These are phyloP conservation scores for Sordariomycetes sp. DNA, from an alignment of 2,329 filamentous ascomycete species.

Conservation along the genomic window DNA sequence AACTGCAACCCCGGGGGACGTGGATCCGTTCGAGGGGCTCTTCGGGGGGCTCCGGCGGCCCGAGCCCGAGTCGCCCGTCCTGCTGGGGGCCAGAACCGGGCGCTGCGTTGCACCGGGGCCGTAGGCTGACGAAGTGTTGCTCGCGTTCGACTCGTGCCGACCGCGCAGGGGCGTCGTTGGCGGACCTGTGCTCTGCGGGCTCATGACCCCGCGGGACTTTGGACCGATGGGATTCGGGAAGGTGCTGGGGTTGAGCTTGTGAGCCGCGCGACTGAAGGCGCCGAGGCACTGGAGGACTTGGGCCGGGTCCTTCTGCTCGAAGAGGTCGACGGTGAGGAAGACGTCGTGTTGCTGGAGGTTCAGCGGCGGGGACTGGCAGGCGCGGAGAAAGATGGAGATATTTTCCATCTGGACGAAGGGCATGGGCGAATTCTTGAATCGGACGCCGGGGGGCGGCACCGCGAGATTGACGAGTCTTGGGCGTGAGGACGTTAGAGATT, in stretches of 20 bases:
- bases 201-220: slow-evolving; percentile 47
- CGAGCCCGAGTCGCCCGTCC: slow-evolving; percentile 41
- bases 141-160: slow-evolving; percentile 43
- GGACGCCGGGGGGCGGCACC: slow-evolving; percentile 65
- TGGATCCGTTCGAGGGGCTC: slow-evolving; percentile 36
- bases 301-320: slow-evolving; percentile 88
- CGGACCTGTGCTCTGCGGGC: slow-evolving; percentile 53
- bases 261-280: slow-evolving; percentile 82
- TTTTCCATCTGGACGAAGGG: slow-evolving; percentile 99
- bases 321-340: slow-evolving; percentile 94
- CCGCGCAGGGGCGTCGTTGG: slow-evolving; percentile 34
- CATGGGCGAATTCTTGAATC: slow-evolving; percentile 88
- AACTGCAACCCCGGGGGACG: slow-evolving; percentile 41
- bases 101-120: slow-evolving; percentile 19
- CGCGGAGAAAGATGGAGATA: slow-evolving; percentile 87
- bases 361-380: slow-evolving; percentile 75
- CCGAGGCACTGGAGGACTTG: slow-evolving; percentile 89
- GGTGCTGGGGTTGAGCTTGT: slow-evolving; percentile 58
- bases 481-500: slow-evolving; percentile 6
- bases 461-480: slow-evolving; percentile 71
- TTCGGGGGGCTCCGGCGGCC: slow-evolving; percentile 48
- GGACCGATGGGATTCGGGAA: slow-evolving; percentile 72
- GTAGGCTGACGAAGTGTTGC: slow-evolving; percentile 44
- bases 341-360: slow-evolving; percentile 88
- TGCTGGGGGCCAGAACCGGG: slow-evolving; percentile 30